phyloP scores from a whole-genome alignment of 192 early-diverging fungal genomes.

The Gaertneriomyces sp. region DNA sequence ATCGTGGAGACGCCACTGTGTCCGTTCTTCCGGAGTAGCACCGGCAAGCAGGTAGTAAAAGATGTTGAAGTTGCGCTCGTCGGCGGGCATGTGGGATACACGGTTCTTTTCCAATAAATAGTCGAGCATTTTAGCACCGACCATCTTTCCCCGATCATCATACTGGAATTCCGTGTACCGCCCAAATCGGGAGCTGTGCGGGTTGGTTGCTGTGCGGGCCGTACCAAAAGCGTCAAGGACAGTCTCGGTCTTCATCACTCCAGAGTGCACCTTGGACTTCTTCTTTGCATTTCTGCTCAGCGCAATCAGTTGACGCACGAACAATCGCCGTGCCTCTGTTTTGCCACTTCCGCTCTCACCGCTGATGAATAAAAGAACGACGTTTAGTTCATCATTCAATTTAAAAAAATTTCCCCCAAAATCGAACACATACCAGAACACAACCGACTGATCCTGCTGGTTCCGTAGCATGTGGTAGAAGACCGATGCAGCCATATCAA shows the following conservation, averaged over 20 bases:
- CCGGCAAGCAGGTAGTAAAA: slow-evolving; percentile 94
- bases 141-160: slow-evolving; percentile 73
- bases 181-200: slow-evolving; percentile 69
- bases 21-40: slow-evolving; percentile 68
- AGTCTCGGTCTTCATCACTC: slow-evolving; percentile 66
- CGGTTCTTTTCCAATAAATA: slow-evolving; percentile 87
- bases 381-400: neutral
- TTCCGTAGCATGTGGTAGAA: slow-evolving; percentile 90
- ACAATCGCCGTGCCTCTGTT: slow-evolving; percentile 63
- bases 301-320: slow-evolving; percentile 68
- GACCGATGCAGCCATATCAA: slow-evolving; percentile 70
- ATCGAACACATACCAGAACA: slow-evolving; percentile 82
- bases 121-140: slow-evolving; percentile 74
- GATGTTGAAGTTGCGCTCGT: slow-evolving; percentile 90
- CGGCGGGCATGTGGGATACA: slow-evolving; percentile 50
- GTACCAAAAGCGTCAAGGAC: slow-evolving; percentile 79
- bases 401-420: too few relatives aligned
- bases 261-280: slow-evolving; percentile 69
- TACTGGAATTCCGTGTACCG: slow-evolving; percentile 90
- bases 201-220: slow-evolving; percentile 59
- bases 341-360: slow-evolving; percentile 89
- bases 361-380: slow-evolving; percentile 55
- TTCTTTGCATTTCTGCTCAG: slow-evolving; percentile 74
- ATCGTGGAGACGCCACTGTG: slow-evolving; percentile 62
- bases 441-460: slow-evolving; percentile 86